Base-by-base conservation (phyloP, 345 rosid species). In the Fremontodendron californicum region DNA sequence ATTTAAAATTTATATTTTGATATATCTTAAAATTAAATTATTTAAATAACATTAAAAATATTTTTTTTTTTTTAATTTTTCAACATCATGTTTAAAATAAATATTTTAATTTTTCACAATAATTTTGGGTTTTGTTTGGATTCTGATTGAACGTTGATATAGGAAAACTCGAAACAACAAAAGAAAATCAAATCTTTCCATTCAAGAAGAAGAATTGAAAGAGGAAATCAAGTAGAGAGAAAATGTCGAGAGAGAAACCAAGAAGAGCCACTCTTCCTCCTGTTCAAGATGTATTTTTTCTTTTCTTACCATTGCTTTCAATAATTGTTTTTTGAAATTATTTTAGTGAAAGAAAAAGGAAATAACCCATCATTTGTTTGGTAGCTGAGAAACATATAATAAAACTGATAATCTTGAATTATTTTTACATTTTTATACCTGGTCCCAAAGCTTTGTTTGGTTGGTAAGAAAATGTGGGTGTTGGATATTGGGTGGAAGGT, bases 261-360 rank as follows among this genome's bases (percentile, higher is more conserved):
- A 88, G 80, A 73, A 86, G 87, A 70, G 81, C 81, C 61, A 70
- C 74, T 25, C 85, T 93, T 13, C 98, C 97, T 85, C 97, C 96
- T 63, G 98, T 81, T 79, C 92, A 88, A 79, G 94, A 90, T 97
- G 99, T 93, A 70, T 8, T 63, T 1, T 31, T 61, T 4, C 0
- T 13, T 5, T 64, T 40, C 19, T 48, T n/a, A 29, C 11, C 6
- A 40, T 63, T 39, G 39, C 55, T 37, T 64, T 21, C 37, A 0
- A 51, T 16, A 23, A 45, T 46, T 33, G 12, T 12, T 15, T 45
- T 8, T 49, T 12, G 5, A 23, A 45, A 68, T 10, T 12, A 43
- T 49, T 49, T 40, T 66, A 2, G 42, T 71, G 61, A 33, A 49
- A 12, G 18, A 46, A 25, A 31, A 62, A 13, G 48, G 12, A 19